Percentiles rank a stretch among this genome's conserved stretches.
Evolutionary conservation across 306 rosid species (phyloP).

Genomic region (Myrica gale): DNA sequence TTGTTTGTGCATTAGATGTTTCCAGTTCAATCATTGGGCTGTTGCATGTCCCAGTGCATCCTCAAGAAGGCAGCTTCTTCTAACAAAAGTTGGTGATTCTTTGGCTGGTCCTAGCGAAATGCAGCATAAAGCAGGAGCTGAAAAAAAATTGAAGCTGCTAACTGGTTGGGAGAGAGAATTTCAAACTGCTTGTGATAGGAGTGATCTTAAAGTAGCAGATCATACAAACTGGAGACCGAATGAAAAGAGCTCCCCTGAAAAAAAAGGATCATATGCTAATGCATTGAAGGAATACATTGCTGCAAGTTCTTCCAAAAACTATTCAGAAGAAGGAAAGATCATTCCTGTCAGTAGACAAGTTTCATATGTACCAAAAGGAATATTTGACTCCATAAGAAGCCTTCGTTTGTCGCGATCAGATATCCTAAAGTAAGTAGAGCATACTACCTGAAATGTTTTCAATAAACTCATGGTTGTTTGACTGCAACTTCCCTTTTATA

Average conservation of each 20-base stretch:
- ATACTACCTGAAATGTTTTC: constrained; percentile 7
- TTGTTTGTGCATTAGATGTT: constrained; percentile 58
- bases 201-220: constrained; percentile 29
- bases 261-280: constrained; percentile 29
- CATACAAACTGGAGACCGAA: constrained; percentile 33
- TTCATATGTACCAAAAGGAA: constrained; percentile 45
- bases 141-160: constrained; percentile 32
- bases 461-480: constrained; percentile 19
- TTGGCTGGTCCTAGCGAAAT: constrained; percentile 25
- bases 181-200: constrained; percentile 30
- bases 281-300: constrained; percentile 33
- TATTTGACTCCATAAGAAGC: constrained; percentile 52
- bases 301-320: constrained; percentile 39
- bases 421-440: constrained; percentile 68
- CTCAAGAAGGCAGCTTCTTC: constrained; percentile 38
- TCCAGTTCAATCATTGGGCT: constrained; percentile 63
- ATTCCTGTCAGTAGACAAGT: constrained; percentile 31
- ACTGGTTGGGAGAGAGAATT: constrained; percentile 26
- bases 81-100: constrained; percentile 28
- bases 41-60: constrained; percentile 51
- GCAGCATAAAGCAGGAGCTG: constrained; percentile 28
- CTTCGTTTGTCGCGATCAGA: constrained; percentile 79
- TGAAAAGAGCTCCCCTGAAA: constrained; percentile 25
- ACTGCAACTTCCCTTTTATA: constrained; percentile 1
- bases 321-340: constrained; percentile 40